phyloP scores from a whole-genome alignment of 73 alveolate genomes.

The Symbiodinium natans region DNA sequence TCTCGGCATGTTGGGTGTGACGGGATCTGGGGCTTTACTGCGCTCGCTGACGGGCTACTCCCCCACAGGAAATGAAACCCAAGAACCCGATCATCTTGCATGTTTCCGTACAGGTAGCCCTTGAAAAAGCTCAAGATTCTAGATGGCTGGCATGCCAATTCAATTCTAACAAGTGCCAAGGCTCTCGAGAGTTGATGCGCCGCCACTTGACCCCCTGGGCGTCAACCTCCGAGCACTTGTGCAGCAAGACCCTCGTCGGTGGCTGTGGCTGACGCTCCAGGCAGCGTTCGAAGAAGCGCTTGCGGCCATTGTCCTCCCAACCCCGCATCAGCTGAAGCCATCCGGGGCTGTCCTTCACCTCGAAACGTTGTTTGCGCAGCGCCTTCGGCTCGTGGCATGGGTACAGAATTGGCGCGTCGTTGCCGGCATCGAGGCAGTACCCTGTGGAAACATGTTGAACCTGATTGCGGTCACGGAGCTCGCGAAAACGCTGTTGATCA shows the following conservation, averaged over 20 bases:
- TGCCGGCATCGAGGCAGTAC: constrained; percentile 68
- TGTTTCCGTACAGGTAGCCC: not conserved
- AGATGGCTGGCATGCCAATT: too few species aligned
- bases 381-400: constrained; percentile 91
- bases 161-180: not conserved
- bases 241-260: constrained; percentile 25
- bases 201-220: constrained; percentile 38
- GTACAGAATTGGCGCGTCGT: constrained; percentile 43
- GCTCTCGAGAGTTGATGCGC: constrained; percentile 23
- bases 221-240: constrained; percentile 32
- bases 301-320: constrained; percentile 87
- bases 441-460: constrained; percentile 63
- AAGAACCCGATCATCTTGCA: too few species aligned
- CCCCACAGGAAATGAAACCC: too few species aligned
- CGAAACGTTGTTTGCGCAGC: constrained; percentile 53
- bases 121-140: too few species aligned
- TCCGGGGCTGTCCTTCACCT: constrained; percentile 53
- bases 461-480: constrained; percentile 41
- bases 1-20: too few species aligned
- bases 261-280: constrained; percentile 65
- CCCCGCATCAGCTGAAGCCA: constrained; percentile 88
- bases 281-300: constrained; percentile 92
- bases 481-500: constrained; percentile 53
- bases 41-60: too few species aligned
- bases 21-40: too few species aligned